Base-by-base conservation (phyloP, 2,329 filamentous ascomycete genomes). In the Lecanicillium sp. region DNA sequence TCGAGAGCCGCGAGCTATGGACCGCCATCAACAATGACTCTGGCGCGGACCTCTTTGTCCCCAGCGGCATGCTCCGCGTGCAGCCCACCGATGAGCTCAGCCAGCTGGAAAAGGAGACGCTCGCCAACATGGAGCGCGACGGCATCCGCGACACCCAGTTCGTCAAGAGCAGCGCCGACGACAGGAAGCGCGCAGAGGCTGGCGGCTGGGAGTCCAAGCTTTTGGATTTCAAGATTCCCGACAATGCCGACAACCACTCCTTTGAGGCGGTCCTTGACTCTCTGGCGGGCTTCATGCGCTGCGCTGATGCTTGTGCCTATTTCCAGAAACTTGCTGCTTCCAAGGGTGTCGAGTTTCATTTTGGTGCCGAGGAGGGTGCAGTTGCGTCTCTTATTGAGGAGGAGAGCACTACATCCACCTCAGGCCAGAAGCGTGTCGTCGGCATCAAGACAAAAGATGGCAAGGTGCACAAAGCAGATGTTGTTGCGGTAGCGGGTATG, bases 401-500 rank as follows among this genome's bases (percentile, higher is more conserved):
- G 30, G 44, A 29, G n/a, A 19, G 0, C 9, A n/a, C 1, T 30
- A n/a, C n/a, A n/a, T 35, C 28, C 6, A 14, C 3, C 8, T 27
- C 14, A 33, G 45, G 22, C 29, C 29, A 10, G 42, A 54, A 41
- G 40, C 48, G 18, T 28, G 41, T 36, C 1, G 41, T 35, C 7
- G 50, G 50, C 1, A 13, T 53, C 15, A 49, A 41, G 32, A 51
- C 48, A 3, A 50, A 45, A 13, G 44, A 52, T 20, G 49, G 50
- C 15, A 15, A 17, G 12, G 11, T 35, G 29, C 47, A 55, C 29
- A 17, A 38, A 3, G 44, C 51, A 1, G 42, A 54, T 18, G 31
- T 44, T 11, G 48, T 53, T 12, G 49, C 50, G 12, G 46, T 55
- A 33, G 53, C 53, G 13, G 54, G 55, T 52, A 44, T 42, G 46